phyloP scores from a whole-genome alignment of 2,329 filamentous ascomycete genomes.

The Penicillium capsulatum region DNA sequence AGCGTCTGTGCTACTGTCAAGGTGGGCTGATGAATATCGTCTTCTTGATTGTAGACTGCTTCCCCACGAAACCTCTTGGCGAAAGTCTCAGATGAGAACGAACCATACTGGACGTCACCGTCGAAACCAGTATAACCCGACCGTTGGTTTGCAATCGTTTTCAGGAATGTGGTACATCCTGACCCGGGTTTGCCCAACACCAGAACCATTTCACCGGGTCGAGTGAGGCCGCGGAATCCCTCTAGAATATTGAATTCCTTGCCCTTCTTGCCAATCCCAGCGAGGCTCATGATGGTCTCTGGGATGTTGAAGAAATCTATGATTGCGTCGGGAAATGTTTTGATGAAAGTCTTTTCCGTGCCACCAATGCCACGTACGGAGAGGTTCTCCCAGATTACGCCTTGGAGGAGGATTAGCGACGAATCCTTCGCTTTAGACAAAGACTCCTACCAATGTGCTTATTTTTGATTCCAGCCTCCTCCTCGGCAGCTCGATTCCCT shows the following conservation, averaged over 20 bases:
- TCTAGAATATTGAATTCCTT: conserved; percentile 69
- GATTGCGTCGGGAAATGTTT: conserved; percentile 74
- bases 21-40: conserved; percentile 80
- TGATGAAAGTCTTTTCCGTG: conserved; percentile 61
- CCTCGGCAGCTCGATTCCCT: conserved; percentile 66
- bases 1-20: conserved; percentile 85
- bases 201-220: conserved; percentile 83
- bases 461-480: conserved; percentile 70
- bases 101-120: conserved; percentile 74
- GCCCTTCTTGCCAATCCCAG: conserved; percentile 65
- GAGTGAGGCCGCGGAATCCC: conserved; percentile 58
- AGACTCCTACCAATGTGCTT: conserved; percentile 61
- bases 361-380: conserved; percentile 74
- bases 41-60: conserved; percentile 80
- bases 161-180: conserved; percentile 66
- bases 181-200: conserved; percentile 74
- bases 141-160: conserved; percentile 64
- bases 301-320: conserved; percentile 72
- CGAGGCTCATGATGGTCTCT: conserved; percentile 58
- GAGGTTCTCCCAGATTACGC: conserved; percentile 72
- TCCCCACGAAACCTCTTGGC: conserved; percentile 70
- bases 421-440: not conserved
- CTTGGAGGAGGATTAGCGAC: conserved; percentile 20
- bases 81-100: conserved; percentile 67
- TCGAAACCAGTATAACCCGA: conserved; percentile 57